These are phyloP conservation scores for Fusarium sp. DNA, from an alignment of 2,329 filamentous ascomycete genomes.

Conservation along the genomic window DNA sequence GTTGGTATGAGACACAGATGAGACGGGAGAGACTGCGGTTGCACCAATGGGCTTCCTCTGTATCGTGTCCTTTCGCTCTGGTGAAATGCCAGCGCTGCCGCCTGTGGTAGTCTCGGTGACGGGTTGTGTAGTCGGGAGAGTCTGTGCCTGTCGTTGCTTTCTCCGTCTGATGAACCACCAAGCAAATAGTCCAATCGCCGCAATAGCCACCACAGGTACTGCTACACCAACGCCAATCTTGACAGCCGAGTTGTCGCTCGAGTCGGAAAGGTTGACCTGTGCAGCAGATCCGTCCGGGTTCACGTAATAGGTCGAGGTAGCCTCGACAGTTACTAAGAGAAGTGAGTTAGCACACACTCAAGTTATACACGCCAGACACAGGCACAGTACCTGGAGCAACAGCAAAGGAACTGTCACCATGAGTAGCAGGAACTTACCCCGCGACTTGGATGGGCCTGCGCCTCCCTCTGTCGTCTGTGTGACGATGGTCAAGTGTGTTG, in stretches of 20 bases:
- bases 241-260: constrained; percentile 16
- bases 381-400: constrained; percentile 45
- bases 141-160: constrained; percentile 14
- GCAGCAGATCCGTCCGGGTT: constrained; percentile 37
- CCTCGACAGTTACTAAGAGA: constrained; percentile 39
- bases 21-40: constrained; percentile 36
- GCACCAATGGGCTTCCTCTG: constrained; percentile 34
- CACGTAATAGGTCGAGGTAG: constrained; percentile 39
- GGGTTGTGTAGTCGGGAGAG: constrained; percentile 6
- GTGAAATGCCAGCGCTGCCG: not conserved
- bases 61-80: constrained; percentile 23
- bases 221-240: constrained; percentile 40
- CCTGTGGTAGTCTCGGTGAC: constrained; percentile 23
- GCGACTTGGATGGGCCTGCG: constrained; percentile 35
- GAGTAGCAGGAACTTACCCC: constrained; percentile 47
- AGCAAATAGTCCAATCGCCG: constrained; percentile 10
- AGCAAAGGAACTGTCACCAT: constrained; percentile 41
- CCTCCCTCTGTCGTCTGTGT: constrained; percentile 42
- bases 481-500: constrained; percentile 40
- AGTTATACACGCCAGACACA: not conserved
- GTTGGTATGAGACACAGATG: constrained; percentile 33
- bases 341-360: constrained; percentile 9
- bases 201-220: constrained; percentile 27
- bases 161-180: constrained; percentile 33
- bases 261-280: constrained; percentile 13